Conservation (phyloP, 768 basidiomycete genomes). For the Dendrothele bispora region DNA sequence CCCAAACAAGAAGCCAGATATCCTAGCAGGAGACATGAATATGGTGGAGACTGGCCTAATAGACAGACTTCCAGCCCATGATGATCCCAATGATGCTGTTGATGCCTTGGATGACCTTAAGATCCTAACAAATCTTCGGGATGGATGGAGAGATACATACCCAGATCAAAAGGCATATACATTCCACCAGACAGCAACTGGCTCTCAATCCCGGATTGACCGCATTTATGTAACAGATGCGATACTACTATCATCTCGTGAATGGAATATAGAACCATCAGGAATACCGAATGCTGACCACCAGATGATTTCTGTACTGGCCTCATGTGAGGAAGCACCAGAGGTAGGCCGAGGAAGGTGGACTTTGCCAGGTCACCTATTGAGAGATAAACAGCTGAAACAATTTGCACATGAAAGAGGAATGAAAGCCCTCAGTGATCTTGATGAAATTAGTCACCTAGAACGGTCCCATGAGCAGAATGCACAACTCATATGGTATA, state of each 20-base stretch:
- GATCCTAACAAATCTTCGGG: slow-evolving; percentile 12
- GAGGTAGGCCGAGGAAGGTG: slow-evolving; percentile 32
- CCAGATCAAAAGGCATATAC: slow-evolving; percentile 23
- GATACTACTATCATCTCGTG: slow-evolving; percentile 5
- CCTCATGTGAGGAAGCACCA: slow-evolving; percentile 20
- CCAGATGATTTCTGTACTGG: slow-evolving; percentile 21
- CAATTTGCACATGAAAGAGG: slow-evolving; percentile 3
- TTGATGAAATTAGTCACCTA: slow-evolving; percentile 6
- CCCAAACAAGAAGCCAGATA: slow-evolving; percentile 21
- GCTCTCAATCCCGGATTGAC: slow-evolving; percentile 31
- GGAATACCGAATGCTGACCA: slow-evolving; percentile 30
- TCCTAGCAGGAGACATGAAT: slow-evolving; percentile 44
- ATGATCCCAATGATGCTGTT: slow-evolving; percentile 13
- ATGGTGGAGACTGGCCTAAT: slow-evolving; percentile 36
- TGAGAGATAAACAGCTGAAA: slow-evolving; percentile 18
- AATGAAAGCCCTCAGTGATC: not conserved
- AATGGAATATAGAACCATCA: slow-evolving; percentile 24
- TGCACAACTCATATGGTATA: slow-evolving; percentile 4
- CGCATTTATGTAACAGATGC: slow-evolving; percentile 28
- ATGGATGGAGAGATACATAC: slow-evolving; percentile 33
- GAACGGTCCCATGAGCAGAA: slow-evolving; percentile 2
- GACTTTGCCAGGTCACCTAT: slow-evolving; percentile 19
- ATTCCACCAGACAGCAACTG: slow-evolving; percentile 15
- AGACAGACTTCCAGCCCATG: slow-evolving; percentile 29
- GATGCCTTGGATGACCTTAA: slow-evolving; percentile 22